Conservation (phyloP, 2,329 filamentous ascomycete genomes). For the Penicillium sp. region DNA sequence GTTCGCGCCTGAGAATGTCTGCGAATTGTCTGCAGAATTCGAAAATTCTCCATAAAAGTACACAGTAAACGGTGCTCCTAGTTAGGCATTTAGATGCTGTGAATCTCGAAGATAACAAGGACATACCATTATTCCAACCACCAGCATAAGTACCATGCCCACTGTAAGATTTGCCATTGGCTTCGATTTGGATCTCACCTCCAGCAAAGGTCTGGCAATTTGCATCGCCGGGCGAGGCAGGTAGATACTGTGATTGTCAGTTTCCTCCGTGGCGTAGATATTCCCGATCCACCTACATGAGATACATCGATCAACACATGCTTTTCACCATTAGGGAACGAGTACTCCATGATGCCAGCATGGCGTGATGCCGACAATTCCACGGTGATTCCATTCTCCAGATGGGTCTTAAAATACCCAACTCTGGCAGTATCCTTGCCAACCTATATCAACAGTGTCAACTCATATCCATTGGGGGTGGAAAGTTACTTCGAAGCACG, state of each 20-base stretch:
- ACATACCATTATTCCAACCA: constrained; percentile 47
- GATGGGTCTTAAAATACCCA: constrained; percentile 64
- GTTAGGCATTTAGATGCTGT: background rate
- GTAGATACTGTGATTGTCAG: constrained; percentile 46
- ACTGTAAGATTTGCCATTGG: constrained; percentile 44
- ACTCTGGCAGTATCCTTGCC: constrained; percentile 59
- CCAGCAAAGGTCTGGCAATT: constrained; percentile 48
- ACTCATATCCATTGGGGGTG: too few relatives aligned
- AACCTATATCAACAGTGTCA: constrained; percentile 15
- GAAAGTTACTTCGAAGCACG: background rate
- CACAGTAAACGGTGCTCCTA: constrained; percentile 43
- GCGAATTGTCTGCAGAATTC: constrained; percentile 32
- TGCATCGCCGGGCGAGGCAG: constrained; percentile 43
- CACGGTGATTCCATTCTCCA: constrained; percentile 59
- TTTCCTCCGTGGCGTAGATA: too few relatives aligned
- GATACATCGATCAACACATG: constrained; percentile 65
- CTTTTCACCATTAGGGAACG: constrained; percentile 58
- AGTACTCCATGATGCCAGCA: constrained; percentile 65
- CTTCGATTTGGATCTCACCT: constrained; percentile 41
- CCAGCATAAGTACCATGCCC: constrained; percentile 53
- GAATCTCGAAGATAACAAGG: background rate
- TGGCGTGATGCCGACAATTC: constrained; percentile 68
- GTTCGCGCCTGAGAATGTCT: constrained; percentile 40
- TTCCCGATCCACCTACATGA: constrained; percentile 25
- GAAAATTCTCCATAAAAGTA: constrained; percentile 51